Conservation (phyloP, 2,329 filamentous ascomycete species). For the Trichophyton benhamiae region DNA sequence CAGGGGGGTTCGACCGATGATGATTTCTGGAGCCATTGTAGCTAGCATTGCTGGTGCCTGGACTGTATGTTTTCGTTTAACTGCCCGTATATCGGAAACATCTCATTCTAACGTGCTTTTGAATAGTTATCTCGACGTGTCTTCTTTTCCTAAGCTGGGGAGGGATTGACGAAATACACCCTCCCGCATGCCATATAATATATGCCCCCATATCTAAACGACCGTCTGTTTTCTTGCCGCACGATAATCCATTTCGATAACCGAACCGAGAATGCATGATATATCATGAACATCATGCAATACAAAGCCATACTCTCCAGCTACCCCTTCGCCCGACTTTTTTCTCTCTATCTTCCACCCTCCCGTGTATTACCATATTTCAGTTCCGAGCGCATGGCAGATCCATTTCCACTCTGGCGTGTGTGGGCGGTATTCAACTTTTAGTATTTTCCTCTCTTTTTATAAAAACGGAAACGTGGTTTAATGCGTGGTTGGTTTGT, state of each 20-base stretch:
- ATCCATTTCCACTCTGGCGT: slow-evolving; percentile 35
- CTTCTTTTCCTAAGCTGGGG: slow-evolving; percentile 24
- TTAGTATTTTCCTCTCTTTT: slow-evolving; percentile 18
- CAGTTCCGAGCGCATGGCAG: slow-evolving; percentile 23
- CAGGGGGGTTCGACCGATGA: slow-evolving; percentile 75
- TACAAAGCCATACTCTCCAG: background rate
- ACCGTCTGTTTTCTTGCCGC: background rate
- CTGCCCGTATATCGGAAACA: slow-evolving; percentile 6
- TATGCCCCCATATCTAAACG: background rate
- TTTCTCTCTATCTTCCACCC: slow-evolving; percentile 20
- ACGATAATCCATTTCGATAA: background rate
- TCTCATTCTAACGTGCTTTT: slow-evolving; percentile 13
- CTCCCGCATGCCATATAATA: background rate
- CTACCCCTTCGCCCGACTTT: slow-evolving; percentile 11
- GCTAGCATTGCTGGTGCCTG: slow-evolving; percentile 73
- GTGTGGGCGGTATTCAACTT: slow-evolving; percentile 27
- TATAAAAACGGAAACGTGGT: slow-evolving; percentile 23
- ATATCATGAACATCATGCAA: background rate
- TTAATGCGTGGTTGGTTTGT: slow-evolving; percentile 31
- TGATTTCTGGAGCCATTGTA: slow-evolving; percentile 85
- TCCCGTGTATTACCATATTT: slow-evolving; percentile 21
- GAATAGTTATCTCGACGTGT: slow-evolving; percentile 40
- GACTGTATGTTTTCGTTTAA: slow-evolving; percentile 55
- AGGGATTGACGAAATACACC: background rate
- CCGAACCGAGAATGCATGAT: background rate